Conservation (phyloP, 1,139 yeast species). For the Yamadazyma mexicana region DNA sequence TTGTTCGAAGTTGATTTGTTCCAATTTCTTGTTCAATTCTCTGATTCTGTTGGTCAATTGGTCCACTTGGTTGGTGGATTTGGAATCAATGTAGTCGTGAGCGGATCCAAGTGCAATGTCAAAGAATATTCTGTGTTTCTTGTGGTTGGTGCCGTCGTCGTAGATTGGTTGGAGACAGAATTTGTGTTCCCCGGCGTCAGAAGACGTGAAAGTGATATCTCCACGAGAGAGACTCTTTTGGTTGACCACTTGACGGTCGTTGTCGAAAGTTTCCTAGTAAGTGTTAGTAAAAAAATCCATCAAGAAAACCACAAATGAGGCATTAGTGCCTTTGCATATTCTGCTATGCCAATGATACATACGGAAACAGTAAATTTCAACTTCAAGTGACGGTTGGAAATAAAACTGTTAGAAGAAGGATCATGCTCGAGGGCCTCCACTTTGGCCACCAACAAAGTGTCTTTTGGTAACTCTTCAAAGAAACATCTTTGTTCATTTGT, state of each 20-base stretch:
- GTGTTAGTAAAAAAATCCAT: constrained; percentile 5
- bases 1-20: constrained; percentile 47
- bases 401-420: constrained; percentile 31
- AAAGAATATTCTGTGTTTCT: constrained; percentile 43
- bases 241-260: constrained; percentile 43
- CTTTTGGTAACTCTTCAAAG: constrained; percentile 43
- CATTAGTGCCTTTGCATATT: too few relatives aligned
- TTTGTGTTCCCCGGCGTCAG: constrained; percentile 49
- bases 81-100: constrained; percentile 49
- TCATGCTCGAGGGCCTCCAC: constrained; percentile 42
- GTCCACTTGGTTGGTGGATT: constrained; percentile 45
- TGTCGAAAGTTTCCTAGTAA: constrained; percentile 43
- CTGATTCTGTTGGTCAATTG: constrained; percentile 41
- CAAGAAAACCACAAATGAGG: too few relatives aligned
- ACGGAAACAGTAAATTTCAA: constrained; percentile 41
- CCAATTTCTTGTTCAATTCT: constrained; percentile 41
- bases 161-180: constrained; percentile 48
- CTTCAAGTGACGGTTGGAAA: constrained; percentile 31
- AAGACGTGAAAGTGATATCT: constrained; percentile 44
- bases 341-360: too few relatives aligned
- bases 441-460: constrained; percentile 46
- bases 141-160: constrained; percentile 31
- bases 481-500: constrained; percentile 50
- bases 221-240: constrained; percentile 42
- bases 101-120: constrained; percentile 50